phyloP scores from a whole-genome alignment of 1,284 basidiomycete genomes.

The Tilletia walkeri region DNA sequence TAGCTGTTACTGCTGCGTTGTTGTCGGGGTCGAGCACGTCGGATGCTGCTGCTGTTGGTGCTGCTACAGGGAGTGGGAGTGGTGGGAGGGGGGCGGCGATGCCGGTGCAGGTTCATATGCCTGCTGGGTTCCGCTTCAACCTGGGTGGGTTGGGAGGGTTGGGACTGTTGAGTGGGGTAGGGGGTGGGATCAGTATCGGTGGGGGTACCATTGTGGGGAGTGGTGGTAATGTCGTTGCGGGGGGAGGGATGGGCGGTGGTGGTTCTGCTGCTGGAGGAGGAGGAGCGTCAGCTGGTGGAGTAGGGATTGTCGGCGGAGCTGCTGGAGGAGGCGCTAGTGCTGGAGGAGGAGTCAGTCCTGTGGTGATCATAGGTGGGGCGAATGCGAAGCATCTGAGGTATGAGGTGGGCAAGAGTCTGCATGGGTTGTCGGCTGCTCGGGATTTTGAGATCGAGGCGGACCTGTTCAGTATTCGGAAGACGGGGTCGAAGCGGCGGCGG shows the following conservation, averaged over 20 bases:
- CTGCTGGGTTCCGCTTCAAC: background rate
- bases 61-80: constrained; percentile 14
- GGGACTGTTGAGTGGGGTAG: background rate
- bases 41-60: background rate
- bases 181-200: constrained; percentile 27
- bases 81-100: constrained; percentile 17
- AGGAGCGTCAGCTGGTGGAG: too few species aligned
- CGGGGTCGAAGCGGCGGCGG: constrained; percentile 47
- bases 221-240: too few species aligned
- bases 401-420: constrained; percentile 51
- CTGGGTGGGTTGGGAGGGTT: background rate
- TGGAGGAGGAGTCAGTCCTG: too few species aligned
- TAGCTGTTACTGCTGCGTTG: background rate
- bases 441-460: constrained; percentile 55
- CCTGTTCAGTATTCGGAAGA: constrained; percentile 53
- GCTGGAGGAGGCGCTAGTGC: too few species aligned
- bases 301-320: too few species aligned
- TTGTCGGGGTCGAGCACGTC: background rate
- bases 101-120: background rate
- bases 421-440: constrained; percentile 50
- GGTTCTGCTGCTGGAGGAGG: too few species aligned
- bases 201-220: constrained; percentile 25
- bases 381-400: constrained; percentile 31
- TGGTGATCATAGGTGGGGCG: constrained; percentile 4
- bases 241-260: too few species aligned